A percentile compares a stretch with the other conserved stretches of the same genome.
Conservation (phyloP, 2,329 filamentous ascomycete species). For the Raffaelea deltoideospora region DNA sequence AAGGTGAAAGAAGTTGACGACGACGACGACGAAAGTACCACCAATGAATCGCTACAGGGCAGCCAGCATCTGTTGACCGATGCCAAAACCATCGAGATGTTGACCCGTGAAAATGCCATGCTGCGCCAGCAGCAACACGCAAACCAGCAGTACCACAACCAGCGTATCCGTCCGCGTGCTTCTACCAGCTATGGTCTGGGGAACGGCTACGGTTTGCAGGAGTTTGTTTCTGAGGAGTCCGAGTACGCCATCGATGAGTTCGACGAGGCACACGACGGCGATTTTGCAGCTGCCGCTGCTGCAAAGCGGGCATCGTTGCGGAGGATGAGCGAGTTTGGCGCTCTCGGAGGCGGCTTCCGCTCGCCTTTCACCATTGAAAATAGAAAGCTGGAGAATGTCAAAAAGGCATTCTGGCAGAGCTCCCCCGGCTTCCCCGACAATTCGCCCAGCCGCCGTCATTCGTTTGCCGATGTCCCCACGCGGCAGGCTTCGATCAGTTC, state of each 20-base stretch:
- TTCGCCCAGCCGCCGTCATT: constrained; percentile 64
- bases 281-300: constrained; percentile 23
- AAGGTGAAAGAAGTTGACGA: constrained; percentile 59
- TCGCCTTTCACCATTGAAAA: constrained; percentile 39
- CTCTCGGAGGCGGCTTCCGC: constrained; percentile 26
- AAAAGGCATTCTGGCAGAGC: constrained; percentile 57
- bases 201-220: constrained; percentile 45
- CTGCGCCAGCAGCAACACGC: constrained; percentile 37
- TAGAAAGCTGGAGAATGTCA: constrained; percentile 48
- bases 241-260: constrained; percentile 61
- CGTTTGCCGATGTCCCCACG: constrained; percentile 54
- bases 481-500: constrained; percentile 50
- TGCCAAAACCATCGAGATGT: constrained; percentile 47
- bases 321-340: constrained; percentile 40
- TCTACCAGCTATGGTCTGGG: constrained; percentile 40
- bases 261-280: constrained; percentile 44
- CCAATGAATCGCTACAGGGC: constrained; percentile 39
- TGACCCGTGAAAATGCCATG: constrained; percentile 47
- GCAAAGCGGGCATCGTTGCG: constrained; percentile 29
- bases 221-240: constrained; percentile 46
- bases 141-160: constrained; percentile 34
- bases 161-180: constrained; percentile 40
- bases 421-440: constrained; percentile 54
- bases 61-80: constrained; percentile 35
- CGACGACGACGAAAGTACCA: constrained; percentile 41